phyloP scores from a whole-genome alignment of 352 stramenopile genomes.

The Pythium dissimile region DNA sequence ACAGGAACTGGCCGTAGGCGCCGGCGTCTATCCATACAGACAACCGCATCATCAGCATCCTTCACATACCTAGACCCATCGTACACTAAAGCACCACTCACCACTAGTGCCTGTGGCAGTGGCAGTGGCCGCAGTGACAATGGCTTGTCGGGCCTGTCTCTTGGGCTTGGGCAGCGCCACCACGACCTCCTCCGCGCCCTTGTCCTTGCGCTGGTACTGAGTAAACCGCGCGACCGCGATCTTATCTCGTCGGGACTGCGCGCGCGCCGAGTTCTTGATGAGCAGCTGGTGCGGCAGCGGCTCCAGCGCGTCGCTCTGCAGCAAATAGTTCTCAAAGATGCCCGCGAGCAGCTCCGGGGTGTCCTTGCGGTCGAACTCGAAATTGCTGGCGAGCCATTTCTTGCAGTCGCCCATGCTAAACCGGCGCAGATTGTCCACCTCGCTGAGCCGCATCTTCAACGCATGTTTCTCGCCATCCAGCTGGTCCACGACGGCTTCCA shows the following conservation, averaged over 20 bases:
- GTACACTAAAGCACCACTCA: too few relatives aligned
- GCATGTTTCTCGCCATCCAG: conserved; percentile 48
- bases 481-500: conserved; percentile 37
- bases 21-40: conserved; percentile 12
- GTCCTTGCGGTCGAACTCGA: conserved; percentile 57
- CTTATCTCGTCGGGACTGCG: conserved; percentile 30
- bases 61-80: too few relatives aligned
- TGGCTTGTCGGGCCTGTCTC: too few relatives aligned
- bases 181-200: too few relatives aligned
- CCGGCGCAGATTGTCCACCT: conserved; percentile 33
- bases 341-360: conserved; percentile 36
- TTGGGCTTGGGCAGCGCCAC: conserved; percentile 4
- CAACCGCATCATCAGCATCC: too few relatives aligned
- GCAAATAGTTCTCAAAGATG: conserved; percentile 53
- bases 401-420: conserved; percentile 44
- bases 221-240: conserved; percentile 25
- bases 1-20: conserved; percentile 21
- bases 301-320: conserved; percentile 43
- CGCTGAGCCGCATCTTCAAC: conserved; percentile 42
- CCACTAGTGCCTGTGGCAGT: too few relatives aligned
- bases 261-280: conserved; percentile 46
- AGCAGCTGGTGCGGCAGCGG: conserved; percentile 47
- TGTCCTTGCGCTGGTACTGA: conserved; percentile 25
- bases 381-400: conserved; percentile 49
- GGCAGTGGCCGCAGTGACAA: too few relatives aligned